phyloP scores from a whole-genome alignment of 768 basidiomycete genomes.

The Ramaria sp. region DNA sequence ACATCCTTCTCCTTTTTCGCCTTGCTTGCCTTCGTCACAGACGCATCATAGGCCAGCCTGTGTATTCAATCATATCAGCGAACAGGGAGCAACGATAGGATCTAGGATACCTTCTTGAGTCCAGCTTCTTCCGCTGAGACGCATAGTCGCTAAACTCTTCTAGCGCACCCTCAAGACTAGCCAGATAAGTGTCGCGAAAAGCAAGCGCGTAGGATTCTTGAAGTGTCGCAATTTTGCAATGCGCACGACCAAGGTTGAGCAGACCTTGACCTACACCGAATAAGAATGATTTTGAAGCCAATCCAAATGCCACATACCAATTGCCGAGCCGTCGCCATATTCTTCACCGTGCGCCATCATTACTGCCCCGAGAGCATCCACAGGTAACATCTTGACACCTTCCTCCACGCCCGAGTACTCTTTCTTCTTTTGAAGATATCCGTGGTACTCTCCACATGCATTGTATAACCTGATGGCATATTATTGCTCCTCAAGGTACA shows the following conservation, averaged over 20 bases:
- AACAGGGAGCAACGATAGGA: background rate
- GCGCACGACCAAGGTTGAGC: constrained; percentile 67
- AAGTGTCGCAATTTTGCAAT: constrained; percentile 74
- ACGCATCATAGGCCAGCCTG: constrained; percentile 73
- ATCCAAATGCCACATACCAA: constrained; percentile 33
- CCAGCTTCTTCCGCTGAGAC: constrained; percentile 70
- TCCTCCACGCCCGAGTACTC: constrained; percentile 51
- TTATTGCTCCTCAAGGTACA: background rate
- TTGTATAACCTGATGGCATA: constrained; percentile 44
- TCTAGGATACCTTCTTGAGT: constrained; percentile 58
- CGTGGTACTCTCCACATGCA: constrained; percentile 64
- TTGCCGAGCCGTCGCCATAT: constrained; percentile 65
- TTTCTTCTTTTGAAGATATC: constrained; percentile 66
- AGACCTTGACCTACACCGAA: constrained; percentile 51
- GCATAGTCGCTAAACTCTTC: constrained; percentile 83
- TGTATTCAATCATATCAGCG: background rate
- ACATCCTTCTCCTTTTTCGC: constrained; percentile 70
- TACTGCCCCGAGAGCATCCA: constrained; percentile 74
- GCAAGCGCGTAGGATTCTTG: constrained; percentile 74
- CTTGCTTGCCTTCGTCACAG: constrained; percentile 58
- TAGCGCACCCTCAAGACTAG: constrained; percentile 50
- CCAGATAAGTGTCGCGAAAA: constrained; percentile 63
- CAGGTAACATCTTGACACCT: constrained; percentile 51
- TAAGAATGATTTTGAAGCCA: background rate
- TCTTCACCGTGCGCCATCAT: constrained; percentile 84